phyloP scores from a whole-genome alignment of 2,329 filamentous ascomycete species.

The Colletotrichum higginsianum region DNA sequence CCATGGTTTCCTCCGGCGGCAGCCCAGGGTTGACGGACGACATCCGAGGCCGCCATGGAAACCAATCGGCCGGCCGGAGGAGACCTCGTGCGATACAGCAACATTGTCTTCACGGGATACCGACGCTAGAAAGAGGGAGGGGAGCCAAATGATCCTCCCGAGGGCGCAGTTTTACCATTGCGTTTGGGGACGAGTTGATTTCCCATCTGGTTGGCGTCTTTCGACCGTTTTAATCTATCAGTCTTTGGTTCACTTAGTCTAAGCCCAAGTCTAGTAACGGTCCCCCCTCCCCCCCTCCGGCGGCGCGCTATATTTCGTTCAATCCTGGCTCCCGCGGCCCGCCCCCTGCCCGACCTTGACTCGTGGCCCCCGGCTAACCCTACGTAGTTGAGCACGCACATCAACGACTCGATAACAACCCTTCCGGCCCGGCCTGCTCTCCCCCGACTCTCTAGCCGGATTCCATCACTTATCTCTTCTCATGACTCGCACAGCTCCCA shows the following conservation, averaged over 20 bases:
- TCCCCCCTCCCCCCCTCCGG: not conserved
- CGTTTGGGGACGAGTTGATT: constrained; percentile 4
- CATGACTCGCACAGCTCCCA: constrained; percentile 31
- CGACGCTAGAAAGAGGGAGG: constrained; percentile 4
- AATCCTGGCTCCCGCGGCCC: constrained; percentile 26
- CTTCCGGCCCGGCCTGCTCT: not conserved
- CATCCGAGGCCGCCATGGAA: not conserved
- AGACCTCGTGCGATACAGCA: constrained; percentile 15
- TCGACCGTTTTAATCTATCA: not conserved
- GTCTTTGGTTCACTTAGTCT: no score
- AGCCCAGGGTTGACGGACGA: constrained; percentile 5
- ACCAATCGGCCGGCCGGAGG: constrained; percentile 16
- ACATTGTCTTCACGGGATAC: no score
- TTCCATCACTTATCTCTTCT: not conserved
- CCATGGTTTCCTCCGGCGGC: constrained; percentile 8
- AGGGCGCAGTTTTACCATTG: not conserved
- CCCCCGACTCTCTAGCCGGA: not conserved
- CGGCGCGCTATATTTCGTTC: constrained; percentile 9
- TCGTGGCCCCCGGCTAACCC: constrained; percentile 20
- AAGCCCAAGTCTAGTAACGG: not conserved
- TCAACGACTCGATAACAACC: constrained; percentile 16
- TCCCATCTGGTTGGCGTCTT: not conserved
- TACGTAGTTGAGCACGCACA: constrained; percentile 2
- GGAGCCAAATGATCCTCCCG: constrained; percentile 37
- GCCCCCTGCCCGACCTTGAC: constrained; percentile 33